A percentile compares a stretch with the other conserved stretches of the same genome.
phyloP scores from a whole-genome alignment of 2,329 filamentous ascomycete genomes.

The Penicillium crustosum region DNA sequence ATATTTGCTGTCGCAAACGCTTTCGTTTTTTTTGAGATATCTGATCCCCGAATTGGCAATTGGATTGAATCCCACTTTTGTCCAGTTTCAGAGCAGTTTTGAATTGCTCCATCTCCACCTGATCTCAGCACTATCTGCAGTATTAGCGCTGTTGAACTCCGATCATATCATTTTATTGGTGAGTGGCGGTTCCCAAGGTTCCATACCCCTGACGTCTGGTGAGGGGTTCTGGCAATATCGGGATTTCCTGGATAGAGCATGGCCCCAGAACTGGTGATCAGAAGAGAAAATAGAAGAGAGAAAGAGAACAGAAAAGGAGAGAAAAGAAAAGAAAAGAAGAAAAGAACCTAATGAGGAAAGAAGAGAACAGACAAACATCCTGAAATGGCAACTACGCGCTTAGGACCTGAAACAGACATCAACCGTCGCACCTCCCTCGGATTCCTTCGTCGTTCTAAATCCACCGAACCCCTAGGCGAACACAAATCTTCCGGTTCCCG shows the following conservation, averaged over 20 bases:
- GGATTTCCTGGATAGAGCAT: not conserved
- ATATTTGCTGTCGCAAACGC: conserved; percentile 12
- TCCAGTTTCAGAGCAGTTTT: conserved; percentile 1
- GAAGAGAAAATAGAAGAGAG: not conserved
- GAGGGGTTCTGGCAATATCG: not conserved
- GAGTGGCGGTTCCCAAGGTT: not conserved
- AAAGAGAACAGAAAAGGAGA: not conserved
- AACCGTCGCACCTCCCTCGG: conserved; percentile 53
- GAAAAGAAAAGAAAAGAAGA: not conserved
- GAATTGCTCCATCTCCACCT: conserved; percentile 4
- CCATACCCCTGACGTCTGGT: conserved; percentile 1
- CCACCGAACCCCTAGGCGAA: conserved; percentile 60
- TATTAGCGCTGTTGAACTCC: not conserved
- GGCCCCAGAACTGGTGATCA: not conserved
- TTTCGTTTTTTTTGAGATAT: not conserved
- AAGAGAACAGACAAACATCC: conserved; percentile 6
- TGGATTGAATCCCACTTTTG: not conserved
- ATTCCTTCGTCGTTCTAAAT: conserved; percentile 67
- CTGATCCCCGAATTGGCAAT: not conserved
- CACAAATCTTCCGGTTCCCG: conserved; percentile 43
- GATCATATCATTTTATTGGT: conserved; percentile 2
- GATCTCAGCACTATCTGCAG: not conserved
- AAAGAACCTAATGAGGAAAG: conserved; percentile 12
- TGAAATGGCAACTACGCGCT: conserved; percentile 32
- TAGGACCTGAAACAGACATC: conserved; percentile 9